Conservation (phyloP, 202 grass and related monocot species). For the Schoenoplectus triqueter region DNA sequence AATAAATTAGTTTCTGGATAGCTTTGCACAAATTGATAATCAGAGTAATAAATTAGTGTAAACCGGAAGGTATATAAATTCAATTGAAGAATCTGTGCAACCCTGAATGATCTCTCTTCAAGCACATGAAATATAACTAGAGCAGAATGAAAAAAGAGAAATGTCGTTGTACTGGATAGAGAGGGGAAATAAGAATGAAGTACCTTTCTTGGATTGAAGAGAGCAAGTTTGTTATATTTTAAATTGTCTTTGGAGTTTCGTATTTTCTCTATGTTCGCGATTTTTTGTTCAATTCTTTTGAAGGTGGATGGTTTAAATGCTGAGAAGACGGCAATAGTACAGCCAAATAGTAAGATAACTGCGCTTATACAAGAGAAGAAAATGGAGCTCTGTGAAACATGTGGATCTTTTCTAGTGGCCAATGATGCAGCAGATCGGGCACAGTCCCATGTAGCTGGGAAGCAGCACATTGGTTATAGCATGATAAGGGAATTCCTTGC, state of each 20-base stretch:
- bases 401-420: slow-evolving; percentile 83
- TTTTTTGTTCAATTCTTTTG: slow-evolving; percentile 35
- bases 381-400: slow-evolving; percentile 90
- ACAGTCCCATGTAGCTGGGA: slow-evolving; percentile 80
- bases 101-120: slow-evolving; percentile 2
- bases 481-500: slow-evolving; percentile 81
- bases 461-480: slow-evolving; percentile 90
- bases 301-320: slow-evolving; percentile 77
- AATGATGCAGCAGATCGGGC: slow-evolving; percentile 90
- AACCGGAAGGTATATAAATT: not conserved
- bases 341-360: slow-evolving; percentile 68
- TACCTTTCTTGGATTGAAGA: not conserved
- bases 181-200: not conserved
- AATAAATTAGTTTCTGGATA: not conserved
- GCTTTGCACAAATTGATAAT: not conserved
- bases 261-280: not conserved
- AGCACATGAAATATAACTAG: slow-evolving; percentile 7
- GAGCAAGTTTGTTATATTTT: slow-evolving; percentile 18
- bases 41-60: not conserved
- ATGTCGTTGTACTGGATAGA: not conserved
- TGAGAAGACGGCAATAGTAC: slow-evolving; percentile 72
- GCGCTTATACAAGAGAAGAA: slow-evolving; percentile 86
- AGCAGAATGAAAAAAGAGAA: not conserved
- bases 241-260: not conserved
- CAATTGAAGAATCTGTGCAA: not conserved